Conservation (phyloP, 768 basidiomycete species). For the Russula earlei region DNA sequence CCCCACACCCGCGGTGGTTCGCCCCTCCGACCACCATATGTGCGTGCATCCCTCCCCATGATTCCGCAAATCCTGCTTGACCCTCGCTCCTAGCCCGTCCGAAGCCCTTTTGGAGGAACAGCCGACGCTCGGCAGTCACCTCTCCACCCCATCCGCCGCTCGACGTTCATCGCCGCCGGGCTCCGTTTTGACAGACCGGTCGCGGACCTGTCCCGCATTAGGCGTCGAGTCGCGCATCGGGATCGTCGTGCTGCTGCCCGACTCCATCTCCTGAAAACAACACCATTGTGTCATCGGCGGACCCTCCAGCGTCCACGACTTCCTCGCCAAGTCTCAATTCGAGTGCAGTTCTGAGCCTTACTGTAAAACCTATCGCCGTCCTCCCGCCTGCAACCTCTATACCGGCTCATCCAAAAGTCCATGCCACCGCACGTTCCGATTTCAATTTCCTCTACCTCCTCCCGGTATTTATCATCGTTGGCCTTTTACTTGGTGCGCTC, state of each 20-base stretch:
- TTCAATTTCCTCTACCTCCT: constrained; percentile 26
- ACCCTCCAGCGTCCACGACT: too few species aligned
- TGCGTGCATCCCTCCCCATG: constrained; percentile 31
- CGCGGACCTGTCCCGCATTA: constrained; percentile 30
- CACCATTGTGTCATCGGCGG: too few species aligned
- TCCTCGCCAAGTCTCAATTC: not conserved
- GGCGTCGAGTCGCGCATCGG: constrained; percentile 27
- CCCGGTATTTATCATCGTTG: constrained; percentile 24
- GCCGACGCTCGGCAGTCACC: constrained; percentile 64
- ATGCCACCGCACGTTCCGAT: not conserved
- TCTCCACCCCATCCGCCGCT: constrained; percentile 62
- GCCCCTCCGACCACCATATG: constrained; percentile 57
- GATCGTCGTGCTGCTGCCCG: constrained; percentile 20
- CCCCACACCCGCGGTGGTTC: constrained; percentile 34
- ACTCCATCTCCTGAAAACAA: not conserved
- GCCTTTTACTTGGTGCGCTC: constrained; percentile 22
- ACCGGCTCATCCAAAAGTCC: constrained; percentile 8
- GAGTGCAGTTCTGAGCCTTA: constrained; percentile 1
- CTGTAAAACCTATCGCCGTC: constrained; percentile 22
- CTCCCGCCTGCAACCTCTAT: constrained; percentile 21
- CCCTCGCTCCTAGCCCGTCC: constrained; percentile 61
- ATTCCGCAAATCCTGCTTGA: not conserved
- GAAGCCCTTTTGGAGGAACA: constrained; percentile 73
- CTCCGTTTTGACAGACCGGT: constrained; percentile 53
- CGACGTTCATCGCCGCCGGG: constrained; percentile 73